Evolutionary conservation across 2,329 filamentous ascomycete species (phyloP).

Genomic region (Nothomitra cinnamomea): DNA sequence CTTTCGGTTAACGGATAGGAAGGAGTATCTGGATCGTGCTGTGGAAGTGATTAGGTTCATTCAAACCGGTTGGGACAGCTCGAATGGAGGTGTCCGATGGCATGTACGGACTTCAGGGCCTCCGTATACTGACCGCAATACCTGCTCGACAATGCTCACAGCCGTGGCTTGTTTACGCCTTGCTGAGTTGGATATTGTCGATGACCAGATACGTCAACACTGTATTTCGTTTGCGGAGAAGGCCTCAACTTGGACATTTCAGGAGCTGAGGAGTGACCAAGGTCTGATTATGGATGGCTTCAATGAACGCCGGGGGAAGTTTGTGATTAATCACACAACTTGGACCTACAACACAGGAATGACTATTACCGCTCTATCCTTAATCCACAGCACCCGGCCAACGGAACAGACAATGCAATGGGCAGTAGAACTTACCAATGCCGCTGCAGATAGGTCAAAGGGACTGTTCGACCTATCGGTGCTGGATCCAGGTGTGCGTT

Average conservation of each 20-base stretch:
- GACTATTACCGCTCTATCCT: constrained; percentile 8
- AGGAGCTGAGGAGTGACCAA: constrained; percentile 7
- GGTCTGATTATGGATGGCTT: constrained; percentile 12
- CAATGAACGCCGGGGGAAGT: not conserved
- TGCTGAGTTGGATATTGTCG: constrained; percentile 6
- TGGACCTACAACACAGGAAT: constrained; percentile 12
- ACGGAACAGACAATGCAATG: not conserved
- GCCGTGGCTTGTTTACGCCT: constrained; percentile 8
- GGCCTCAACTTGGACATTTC: constrained; percentile 5
- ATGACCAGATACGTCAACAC: constrained; percentile 2
- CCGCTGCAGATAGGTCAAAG: constrained; percentile 10
- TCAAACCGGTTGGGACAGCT: constrained; percentile 10
- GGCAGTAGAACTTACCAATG: constrained; percentile 8
- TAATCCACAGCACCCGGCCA: constrained; percentile 9
- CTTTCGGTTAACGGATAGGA: constrained; percentile 7
- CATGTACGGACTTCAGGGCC: constrained; percentile 7
- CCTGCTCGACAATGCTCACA: constrained; percentile 11
- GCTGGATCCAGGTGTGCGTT: constrained; percentile 6
- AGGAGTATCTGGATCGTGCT: constrained; percentile 9
- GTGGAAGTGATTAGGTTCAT: constrained; percentile 9
- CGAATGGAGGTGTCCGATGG: constrained; percentile 11
- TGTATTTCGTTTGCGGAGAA: constrained; percentile 7
- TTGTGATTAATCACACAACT: not conserved
- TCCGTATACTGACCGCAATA: constrained; percentile 8
- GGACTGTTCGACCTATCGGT: constrained; percentile 10